phyloP scores from a whole-genome alignment of 2,329 filamentous ascomycete species.

The Westerdykella aurantiaca region DNA sequence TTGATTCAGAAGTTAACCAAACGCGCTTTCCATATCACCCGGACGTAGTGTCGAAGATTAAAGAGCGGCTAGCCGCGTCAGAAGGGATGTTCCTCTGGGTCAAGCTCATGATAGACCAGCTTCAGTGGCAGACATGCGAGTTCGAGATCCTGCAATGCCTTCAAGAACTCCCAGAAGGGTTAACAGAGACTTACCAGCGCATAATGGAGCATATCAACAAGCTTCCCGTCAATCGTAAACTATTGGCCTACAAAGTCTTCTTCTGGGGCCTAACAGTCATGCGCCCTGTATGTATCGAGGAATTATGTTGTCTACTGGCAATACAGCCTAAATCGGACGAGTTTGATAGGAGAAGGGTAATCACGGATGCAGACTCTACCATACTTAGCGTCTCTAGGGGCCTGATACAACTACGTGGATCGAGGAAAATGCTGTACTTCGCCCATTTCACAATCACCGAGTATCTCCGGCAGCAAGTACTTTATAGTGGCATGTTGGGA shows the following conservation, averaged over 20 bases:
- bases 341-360: neutral
- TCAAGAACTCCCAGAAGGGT: neutral
- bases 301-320: slow-evolving; percentile 1
- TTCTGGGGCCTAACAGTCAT: slow-evolving; percentile 1
- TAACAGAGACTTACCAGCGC: slow-evolving; percentile 1
- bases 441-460: slow-evolving; percentile 6
- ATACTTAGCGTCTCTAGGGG: neutral
- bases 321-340: neutral
- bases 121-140: slow-evolving; percentile 1
- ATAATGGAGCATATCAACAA: neutral
- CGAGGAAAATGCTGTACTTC: neutral
- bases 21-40: neutral
- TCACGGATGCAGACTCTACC: neutral
- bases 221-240: neutral
- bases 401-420: slow-evolving; percentile 1
- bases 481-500: neutral
- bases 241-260: slow-evolving; percentile 2
- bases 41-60: neutral
- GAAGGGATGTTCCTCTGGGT: slow-evolving; percentile 6
- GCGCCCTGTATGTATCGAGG: slow-evolving; percentile 1
- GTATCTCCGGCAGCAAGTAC: slow-evolving; percentile 1
- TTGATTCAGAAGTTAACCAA: neutral
- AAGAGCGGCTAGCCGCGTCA: neutral
- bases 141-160: slow-evolving; percentile 1
- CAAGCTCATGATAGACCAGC: slow-evolving; percentile 3